These are phyloP conservation scores for Ceratobasidium sp. DNA, from an alignment of 1,284 basidiomycete genomes.

Conservation along the genomic window DNA sequence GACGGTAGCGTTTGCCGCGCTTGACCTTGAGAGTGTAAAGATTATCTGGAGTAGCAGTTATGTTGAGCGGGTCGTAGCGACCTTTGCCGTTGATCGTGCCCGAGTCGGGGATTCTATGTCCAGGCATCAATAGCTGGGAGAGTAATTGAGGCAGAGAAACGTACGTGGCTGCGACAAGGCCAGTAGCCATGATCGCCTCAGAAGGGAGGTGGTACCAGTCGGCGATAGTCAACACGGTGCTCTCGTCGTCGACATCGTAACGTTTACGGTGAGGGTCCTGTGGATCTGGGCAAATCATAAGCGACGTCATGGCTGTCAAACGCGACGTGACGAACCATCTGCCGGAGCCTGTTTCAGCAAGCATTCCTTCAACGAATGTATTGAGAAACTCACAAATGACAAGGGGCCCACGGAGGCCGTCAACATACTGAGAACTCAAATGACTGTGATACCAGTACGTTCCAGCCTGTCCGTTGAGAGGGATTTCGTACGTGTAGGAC, in stretches of 20 bases:
- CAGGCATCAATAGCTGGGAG: not conserved
- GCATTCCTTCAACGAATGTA: not conserved
- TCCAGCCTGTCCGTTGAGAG: slow-evolving; percentile 45
- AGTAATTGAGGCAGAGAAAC: not conserved
- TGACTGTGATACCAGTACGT: slow-evolving; percentile 54
- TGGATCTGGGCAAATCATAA: not conserved
- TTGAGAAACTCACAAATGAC: slow-evolving; percentile 47
- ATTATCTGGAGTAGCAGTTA: slow-evolving; percentile 17
- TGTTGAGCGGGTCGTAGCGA: slow-evolving; percentile 19
- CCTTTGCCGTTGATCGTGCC: slow-evolving; percentile 49
- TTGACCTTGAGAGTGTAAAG: slow-evolving; percentile 46
- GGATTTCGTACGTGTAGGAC: slow-evolving; percentile 33
- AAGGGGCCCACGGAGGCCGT: slow-evolving; percentile 49
- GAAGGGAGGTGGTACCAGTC: slow-evolving; percentile 33
- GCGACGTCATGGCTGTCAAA: not conserved
- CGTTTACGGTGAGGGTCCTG: slow-evolving; percentile 4
- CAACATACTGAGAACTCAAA: slow-evolving; percentile 57
- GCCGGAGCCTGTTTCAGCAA: not conserved
- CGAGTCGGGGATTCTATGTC: slow-evolving; percentile 47
- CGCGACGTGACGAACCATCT: not conserved
- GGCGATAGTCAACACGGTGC: slow-evolving; percentile 18
- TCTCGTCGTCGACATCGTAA: slow-evolving; percentile 34
- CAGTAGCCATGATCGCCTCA: slow-evolving; percentile 12
- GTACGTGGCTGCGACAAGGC: not conserved
- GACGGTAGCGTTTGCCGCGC: slow-evolving; percentile 59